Evolutionary conservation across 2,329 filamentous ascomycete species (phyloP).

Genomic region (Waltergamsia citrina): DNA sequence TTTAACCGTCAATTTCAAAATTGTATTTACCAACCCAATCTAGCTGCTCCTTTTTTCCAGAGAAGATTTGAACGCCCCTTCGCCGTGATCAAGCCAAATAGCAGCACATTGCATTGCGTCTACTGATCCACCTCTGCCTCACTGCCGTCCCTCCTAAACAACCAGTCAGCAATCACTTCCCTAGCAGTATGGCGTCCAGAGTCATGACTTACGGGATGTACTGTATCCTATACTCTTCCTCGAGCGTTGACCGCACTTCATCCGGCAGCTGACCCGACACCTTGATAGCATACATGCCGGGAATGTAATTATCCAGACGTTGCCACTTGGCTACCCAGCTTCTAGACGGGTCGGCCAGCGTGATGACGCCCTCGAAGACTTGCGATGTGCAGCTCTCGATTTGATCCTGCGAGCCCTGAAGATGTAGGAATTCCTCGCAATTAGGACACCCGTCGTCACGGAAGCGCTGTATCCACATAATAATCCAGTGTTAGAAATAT

Average conservation of each 20-base stretch:
- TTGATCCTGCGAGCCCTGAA: conserved; percentile 67
- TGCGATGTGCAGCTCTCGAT: conserved; percentile 92
- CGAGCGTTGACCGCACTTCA: conserved; percentile 49
- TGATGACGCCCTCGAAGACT: conserved; percentile 89
- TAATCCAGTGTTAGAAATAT: neutral
- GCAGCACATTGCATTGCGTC: neutral
- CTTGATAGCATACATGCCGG: conserved; percentile 89
- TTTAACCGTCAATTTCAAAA: neutral
- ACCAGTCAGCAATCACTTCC: neutral
- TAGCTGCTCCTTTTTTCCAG: neutral
- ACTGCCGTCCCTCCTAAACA: conserved; percentile 45
- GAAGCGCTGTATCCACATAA: conserved; percentile 57
- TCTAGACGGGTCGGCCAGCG: conserved; percentile 68
- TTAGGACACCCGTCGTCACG: conserved; percentile 84
- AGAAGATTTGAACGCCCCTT: neutral
- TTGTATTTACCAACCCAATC: neutral
- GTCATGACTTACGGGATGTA: conserved; percentile 56
- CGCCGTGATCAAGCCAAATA: neutral
- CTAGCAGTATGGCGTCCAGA: conserved; percentile 2
- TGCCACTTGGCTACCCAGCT: conserved; percentile 99
- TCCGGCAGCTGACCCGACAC: conserved; percentile 74
- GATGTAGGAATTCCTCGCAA: conserved; percentile 86
- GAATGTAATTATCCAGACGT: conserved; percentile 77
- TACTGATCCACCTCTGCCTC: conserved; percentile 35
- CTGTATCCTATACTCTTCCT: conserved; percentile 53